Evolutionary conservation across 331 rosid genomes (phyloP).

Genomic region (Erythrophleum ivorense): DNA sequence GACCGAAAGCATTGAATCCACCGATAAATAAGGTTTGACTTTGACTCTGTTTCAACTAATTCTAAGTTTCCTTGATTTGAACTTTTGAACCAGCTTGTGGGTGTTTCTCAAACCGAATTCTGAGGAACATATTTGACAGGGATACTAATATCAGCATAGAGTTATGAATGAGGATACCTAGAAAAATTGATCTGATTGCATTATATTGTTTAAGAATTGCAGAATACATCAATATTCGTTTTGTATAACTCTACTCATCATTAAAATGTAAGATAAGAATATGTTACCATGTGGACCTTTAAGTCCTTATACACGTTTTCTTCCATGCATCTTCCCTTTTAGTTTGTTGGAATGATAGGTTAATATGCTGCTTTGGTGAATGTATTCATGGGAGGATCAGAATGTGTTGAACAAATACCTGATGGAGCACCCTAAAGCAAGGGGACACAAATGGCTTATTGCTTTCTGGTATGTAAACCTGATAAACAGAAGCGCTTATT

Average conservation of each 20-base stretch:
- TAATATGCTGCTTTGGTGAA: not conserved
- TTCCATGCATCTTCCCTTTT: conserved; percentile 7
- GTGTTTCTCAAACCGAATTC: not conserved
- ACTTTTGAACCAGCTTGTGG: not conserved
- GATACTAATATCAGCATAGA: conserved; percentile 27
- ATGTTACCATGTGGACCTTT: not conserved
- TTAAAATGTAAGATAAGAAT: conserved; percentile 14
- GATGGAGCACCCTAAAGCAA: not conserved
- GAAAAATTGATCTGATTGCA: conserved; percentile 22
- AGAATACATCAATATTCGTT: not conserved
- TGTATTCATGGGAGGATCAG: not conserved
- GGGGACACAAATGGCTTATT: not conserved
- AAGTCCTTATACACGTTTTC: conserved; percentile 7
- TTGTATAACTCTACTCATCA: not conserved
- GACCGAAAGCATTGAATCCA: conserved; percentile 47
- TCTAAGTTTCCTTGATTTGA: conserved; percentile 14
- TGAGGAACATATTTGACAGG: conserved; percentile 26
- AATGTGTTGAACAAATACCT: not conserved
- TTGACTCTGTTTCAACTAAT: not conserved
- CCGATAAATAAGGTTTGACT: conserved; percentile 41
- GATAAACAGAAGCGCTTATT: conserved; percentile 15
- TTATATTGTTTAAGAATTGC: conserved; percentile 6
- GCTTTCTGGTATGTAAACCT: not conserved
- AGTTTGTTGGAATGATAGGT: conserved; percentile 12
- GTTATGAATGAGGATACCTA: conserved; percentile 6